phyloP scores from a whole-genome alignment of 139 green algal species.

The Pleodorina starrii region DNA sequence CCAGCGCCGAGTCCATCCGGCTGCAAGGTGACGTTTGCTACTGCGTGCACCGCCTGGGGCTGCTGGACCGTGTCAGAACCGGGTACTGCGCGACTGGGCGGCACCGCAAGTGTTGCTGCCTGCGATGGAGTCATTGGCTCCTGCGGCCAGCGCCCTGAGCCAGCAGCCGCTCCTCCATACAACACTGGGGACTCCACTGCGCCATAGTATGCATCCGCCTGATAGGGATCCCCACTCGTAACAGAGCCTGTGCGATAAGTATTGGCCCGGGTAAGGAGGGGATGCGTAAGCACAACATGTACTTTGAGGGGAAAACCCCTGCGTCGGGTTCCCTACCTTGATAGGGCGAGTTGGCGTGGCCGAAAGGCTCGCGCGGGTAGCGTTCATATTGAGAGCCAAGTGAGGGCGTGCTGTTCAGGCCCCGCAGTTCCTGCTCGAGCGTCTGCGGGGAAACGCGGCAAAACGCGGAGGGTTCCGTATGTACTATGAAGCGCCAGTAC shows the following conservation, averaged over 20 bases:
- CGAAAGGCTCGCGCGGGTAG: neutral
- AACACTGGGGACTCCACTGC: neutral
- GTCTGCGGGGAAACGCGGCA: conserved; percentile 17
- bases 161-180: too few species aligned
- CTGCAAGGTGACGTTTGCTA: too few species aligned
- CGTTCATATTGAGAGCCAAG: neutral
- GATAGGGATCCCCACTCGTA: neutral
- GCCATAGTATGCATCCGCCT: neutral
- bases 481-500: neutral
- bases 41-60: too few species aligned
- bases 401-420: neutral
- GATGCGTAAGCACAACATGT: too few species aligned
- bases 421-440: conserved; percentile 42
- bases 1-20: too few species aligned
- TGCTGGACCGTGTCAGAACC: neutral
- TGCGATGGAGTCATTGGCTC: too few species aligned
- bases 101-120: too few species aligned
- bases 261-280: too few species aligned
- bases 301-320: neutral
- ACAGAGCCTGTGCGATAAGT: too few species aligned
- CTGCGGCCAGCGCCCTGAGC: neutral
- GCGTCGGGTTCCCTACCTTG: neutral
- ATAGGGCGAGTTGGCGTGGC: neutral
- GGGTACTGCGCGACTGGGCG: neutral
- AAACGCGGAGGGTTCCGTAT: neutral